These are phyloP conservation scores for Vigna reflexopilosa DNA, from an alignment of 306 rosid species.

Conservation along the genomic window DNA sequence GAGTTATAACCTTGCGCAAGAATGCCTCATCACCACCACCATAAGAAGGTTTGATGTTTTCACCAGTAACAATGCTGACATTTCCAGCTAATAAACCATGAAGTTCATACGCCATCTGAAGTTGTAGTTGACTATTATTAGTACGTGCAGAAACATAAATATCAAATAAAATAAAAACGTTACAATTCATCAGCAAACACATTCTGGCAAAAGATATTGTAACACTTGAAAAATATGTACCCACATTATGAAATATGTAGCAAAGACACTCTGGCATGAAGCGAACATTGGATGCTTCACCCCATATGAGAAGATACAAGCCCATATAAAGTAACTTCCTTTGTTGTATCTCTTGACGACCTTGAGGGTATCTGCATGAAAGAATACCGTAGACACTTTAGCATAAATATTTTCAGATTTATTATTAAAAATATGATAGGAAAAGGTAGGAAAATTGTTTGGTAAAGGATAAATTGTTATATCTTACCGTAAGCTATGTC, in stretches of 20 bases:
- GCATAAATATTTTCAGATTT: constrained; percentile 33
- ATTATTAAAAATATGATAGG: constrained; percentile 25
- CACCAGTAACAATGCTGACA: constrained; percentile 98
- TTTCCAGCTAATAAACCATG: constrained; percentile 98
- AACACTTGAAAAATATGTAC: constrained; percentile 17
- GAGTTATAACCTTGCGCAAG: constrained; percentile 88
- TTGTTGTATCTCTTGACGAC: constrained; percentile 81
- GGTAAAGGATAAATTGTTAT: background rate
- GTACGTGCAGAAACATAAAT: constrained; percentile 4
- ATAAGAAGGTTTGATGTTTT: constrained; percentile 96
- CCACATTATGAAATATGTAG: constrained; percentile 85
- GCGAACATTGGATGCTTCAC: constrained; percentile 86
- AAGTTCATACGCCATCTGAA: constrained; percentile 96
- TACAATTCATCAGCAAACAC: constrained; percentile 15
- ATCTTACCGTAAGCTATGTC: constrained; percentile 80
- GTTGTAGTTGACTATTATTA: constrained; percentile 32
- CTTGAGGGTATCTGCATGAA: constrained; percentile 72
- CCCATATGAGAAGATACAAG: constrained; percentile 91
- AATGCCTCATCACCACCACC: constrained; percentile 99
- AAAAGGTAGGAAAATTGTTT: background rate
- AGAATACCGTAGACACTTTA: constrained; percentile 34
- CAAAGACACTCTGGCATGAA: constrained; percentile 91
- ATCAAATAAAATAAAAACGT: background rate
- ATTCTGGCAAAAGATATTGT: background rate
- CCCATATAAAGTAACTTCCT: constrained; percentile 92